Conservation (phyloP, 1,284 basidiomycete species). For the Mycena citricolor region DNA sequence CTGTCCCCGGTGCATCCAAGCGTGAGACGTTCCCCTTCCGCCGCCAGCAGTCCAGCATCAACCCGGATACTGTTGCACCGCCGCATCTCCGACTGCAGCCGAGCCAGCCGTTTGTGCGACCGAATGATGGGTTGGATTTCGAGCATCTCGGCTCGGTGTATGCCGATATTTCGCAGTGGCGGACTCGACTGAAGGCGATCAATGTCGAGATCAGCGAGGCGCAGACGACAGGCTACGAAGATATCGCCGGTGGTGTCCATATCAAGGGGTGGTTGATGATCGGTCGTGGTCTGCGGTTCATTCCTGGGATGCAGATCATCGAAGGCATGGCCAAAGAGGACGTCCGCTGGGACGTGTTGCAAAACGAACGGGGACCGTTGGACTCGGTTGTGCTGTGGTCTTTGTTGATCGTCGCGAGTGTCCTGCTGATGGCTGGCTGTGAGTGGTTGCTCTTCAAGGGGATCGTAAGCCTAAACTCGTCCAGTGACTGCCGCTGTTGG, state of each 20-base stretch:
- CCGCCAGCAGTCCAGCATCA: conserved; percentile 28
- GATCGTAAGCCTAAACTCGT: conserved; percentile 22
- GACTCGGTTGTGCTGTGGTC: conserved; percentile 55
- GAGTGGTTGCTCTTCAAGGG: conserved; percentile 38
- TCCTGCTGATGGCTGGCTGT: conserved; percentile 62
- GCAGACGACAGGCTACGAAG: conserved; percentile 63
- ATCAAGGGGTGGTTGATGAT: conserved; percentile 78
- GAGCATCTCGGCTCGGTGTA: conserved; percentile 65
- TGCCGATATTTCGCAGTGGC: conserved; percentile 64
- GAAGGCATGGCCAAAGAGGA: conserved; percentile 79
- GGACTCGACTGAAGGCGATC: conserved; percentile 67
- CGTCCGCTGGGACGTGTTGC: conserved; percentile 75
- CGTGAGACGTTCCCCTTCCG: conserved; percentile 69
- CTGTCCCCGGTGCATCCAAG: conserved; percentile 29
- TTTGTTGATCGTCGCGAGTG: conserved; percentile 46
- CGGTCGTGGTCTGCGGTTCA: conserved; percentile 61
- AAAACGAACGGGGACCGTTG: conserved; percentile 49
- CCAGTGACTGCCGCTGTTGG: conserved; percentile 70
- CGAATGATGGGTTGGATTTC: conserved; percentile 65
- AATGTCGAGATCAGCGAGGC: conserved; percentile 67
- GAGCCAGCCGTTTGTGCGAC: conserved; percentile 69
- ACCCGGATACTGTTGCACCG: conserved; percentile 46
- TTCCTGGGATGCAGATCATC: conserved; percentile 68
- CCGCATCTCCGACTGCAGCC: conserved; percentile 69
- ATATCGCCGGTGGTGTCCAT: conserved; percentile 65